Percentiles rank a stretch among this genome's conserved stretches.
phyloP scores from a whole-genome alignment of 2,329 filamentous ascomycete genomes.

The Ascochyta rabiei region DNA sequence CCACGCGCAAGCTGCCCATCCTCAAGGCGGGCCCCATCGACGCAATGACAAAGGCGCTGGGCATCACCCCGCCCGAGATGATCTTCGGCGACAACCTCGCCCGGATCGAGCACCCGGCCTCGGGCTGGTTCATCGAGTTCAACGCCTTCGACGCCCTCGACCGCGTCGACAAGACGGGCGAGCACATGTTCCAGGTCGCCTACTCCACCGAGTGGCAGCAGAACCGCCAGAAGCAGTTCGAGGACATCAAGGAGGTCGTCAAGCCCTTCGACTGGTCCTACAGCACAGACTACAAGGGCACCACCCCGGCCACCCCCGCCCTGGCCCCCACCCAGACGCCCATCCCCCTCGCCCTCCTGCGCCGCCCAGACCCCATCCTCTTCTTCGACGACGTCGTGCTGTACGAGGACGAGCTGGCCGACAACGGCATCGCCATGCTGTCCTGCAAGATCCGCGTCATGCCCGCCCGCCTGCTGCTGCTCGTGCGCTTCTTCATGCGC shows the following conservation, averaged over 20 bases:
- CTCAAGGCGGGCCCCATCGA: conserved; percentile 91
- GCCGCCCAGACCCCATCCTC: conserved; percentile 87
- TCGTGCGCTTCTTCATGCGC: conserved; percentile 88
- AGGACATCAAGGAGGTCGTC: conserved; percentile 89
- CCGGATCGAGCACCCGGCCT: conserved; percentile 71
- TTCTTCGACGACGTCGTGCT: conserved; percentile 97
- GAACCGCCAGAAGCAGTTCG: conserved; percentile 76
- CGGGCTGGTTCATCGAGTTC: conserved; percentile 81
- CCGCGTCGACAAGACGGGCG: conserved; percentile 89
- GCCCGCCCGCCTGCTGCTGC: conserved; percentile 82
- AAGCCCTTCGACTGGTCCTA: conserved; percentile 99
- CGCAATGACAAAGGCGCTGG: conserved; percentile 75
- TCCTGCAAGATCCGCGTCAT: conserved; percentile 94
- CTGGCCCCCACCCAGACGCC: conserved; percentile 56
- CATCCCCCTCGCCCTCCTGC: conserved; percentile 86
- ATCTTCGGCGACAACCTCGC: conserved; percentile 97
- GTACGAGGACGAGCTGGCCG: conserved; percentile 96
- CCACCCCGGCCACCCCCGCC: conserved; percentile 52
- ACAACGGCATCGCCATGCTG: conserved; percentile 91
- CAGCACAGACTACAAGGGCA: conserved; percentile 84
- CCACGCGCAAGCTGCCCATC: conserved; percentile 89
- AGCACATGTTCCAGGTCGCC: conserved; percentile 88
- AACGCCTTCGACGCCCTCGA: conserved; percentile 87
- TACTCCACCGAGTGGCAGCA: conserved; percentile 89
- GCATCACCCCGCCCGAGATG: conserved; percentile 95